These are phyloP conservation scores for Mollisia scopiformis DNA, from an alignment of 2,329 filamentous ascomycete species.

Conservation along the genomic window DNA sequence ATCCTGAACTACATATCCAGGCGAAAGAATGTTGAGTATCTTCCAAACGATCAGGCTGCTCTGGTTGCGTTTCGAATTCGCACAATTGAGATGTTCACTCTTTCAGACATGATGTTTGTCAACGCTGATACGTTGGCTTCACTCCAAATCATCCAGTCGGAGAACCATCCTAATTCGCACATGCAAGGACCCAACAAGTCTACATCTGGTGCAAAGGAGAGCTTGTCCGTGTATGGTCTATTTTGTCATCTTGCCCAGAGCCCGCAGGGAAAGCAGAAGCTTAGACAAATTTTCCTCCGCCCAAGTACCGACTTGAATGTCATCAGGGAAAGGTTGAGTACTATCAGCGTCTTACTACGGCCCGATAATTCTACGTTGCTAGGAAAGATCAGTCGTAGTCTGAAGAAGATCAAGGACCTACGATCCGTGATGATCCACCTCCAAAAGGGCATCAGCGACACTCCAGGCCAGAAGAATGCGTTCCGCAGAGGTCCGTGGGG, in stretches of 20 bases:
- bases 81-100: conserved; percentile 74
- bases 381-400: conserved; percentile 56
- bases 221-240: conserved; percentile 80
- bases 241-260: conserved; percentile 78
- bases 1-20: conserved; percentile 79
- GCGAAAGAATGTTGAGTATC: conserved; percentile 62
- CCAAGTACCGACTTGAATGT: conserved; percentile 70
- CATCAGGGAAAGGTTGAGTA: conserved; percentile 73
- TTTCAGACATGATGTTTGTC: conserved; percentile 72
- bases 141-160: conserved; percentile 82
- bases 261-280: conserved; percentile 72
- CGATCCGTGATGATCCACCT: conserved; percentile 69
- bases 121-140: conserved; percentile 80
- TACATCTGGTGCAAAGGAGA: conserved; percentile 73
- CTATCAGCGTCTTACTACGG: conserved; percentile 67
- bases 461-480: conserved; percentile 38
- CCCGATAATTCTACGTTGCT: conserved; percentile 66
- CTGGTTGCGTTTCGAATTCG: conserved; percentile 61
- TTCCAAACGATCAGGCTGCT: conserved; percentile 60
- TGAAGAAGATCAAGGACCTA: conserved; percentile 79
- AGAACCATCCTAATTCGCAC: conserved; percentile 81
- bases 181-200: conserved; percentile 69
- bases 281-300: conserved; percentile 82
- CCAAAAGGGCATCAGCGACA: conserved; percentile 73
- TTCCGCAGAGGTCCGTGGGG: conserved; percentile 73